These are phyloP conservation scores for Penicillium sp. DNA, from an alignment of 2,329 filamentous ascomycete genomes.

Conservation along the genomic window DNA sequence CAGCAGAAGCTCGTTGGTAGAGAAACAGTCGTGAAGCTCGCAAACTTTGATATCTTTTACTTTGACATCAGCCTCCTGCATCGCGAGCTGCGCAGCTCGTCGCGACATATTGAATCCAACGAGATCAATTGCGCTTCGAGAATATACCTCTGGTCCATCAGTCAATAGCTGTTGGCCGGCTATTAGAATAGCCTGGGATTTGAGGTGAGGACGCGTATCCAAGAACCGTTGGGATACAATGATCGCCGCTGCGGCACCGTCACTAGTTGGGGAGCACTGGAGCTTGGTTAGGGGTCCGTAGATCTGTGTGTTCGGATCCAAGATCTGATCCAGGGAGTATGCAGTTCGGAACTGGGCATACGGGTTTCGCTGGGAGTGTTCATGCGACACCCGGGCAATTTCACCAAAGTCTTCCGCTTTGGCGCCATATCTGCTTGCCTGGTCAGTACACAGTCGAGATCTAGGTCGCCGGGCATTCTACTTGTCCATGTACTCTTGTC, in stretches of 20 bases:
- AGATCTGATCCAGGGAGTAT: conserved; percentile 80
- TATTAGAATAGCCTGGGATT: conserved; percentile 75
- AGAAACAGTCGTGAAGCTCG: conserved; percentile 96
- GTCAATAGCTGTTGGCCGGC: conserved; percentile 87
- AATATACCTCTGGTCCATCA: conserved; percentile 77
- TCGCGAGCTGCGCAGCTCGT: conserved; percentile 65
- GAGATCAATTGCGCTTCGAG: conserved; percentile 75
- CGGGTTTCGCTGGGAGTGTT: conserved; percentile 83
- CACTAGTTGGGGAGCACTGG: conserved; percentile 94
- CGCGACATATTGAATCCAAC: conserved; percentile 84
- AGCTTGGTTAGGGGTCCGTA: conserved; percentile 88
- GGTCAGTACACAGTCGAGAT: not conserved
- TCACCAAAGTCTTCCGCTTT: conserved; percentile 83
- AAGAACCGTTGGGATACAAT: conserved; percentile 87
- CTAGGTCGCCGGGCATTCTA: conserved; percentile 38
- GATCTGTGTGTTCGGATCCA: conserved; percentile 67
- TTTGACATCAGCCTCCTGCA: conserved; percentile 63
- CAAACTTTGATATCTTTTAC: conserved; percentile 73
- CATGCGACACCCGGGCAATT: conserved; percentile 88
- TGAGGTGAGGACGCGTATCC: conserved; percentile 77
- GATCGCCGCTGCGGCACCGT: conserved; percentile 84
- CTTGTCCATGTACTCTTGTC: conserved; percentile 91
- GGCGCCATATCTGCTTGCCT: conserved; percentile 68
- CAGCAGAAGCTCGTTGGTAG: conserved; percentile 84
- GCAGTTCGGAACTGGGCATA: conserved; percentile 94